Base-by-base conservation (phyloP, 495 filamentous ascomycete genomes). In the Xylaria venustula region DNA sequence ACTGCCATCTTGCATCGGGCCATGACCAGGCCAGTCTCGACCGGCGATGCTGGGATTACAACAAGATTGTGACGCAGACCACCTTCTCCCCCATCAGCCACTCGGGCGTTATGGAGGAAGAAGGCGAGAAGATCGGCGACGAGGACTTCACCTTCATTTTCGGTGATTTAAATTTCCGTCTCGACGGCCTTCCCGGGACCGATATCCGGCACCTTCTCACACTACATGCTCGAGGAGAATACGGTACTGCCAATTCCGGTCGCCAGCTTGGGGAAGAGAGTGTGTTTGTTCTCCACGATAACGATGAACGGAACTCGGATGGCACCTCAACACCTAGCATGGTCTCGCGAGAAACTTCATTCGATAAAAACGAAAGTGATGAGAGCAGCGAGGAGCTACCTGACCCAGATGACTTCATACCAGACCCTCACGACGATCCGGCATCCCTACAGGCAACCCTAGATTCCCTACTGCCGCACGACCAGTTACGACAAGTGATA, bases 91-190 rank as follows among this genome's bases (percentile, higher is more conserved):
- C 90, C 1, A 80, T 93, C 17, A 77, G 78, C 42, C 75, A 86
- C 53, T 79, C 81, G 3, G 80, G 83, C 9, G 79, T 86, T 9
- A 78, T 73, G 8, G 78, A 82, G 30, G 79, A 81, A 34, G 72
- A 72, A 1, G 76, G 75, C 11, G 91, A 96, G 62, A 77, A 75
- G n/a, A 87, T 99, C 61, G 92, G 91, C 1, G 87, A 92, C 47
- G 92, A 93, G 61, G 94, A 98, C 70, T 93, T 96, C 74, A 83
- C 87, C 1, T 96, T 98, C 65, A 97, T 93, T 91, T 92, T 96
- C 71, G 95, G 95, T 20, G 95, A 99, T 73, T 80, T 99, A 8
- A 99, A 99, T 73, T 99, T 97, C 67, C 83, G 95, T 34, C 79
- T 99, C 0, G 92, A 96, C 45, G 88, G 87, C 47, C 85, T 98